These are phyloP conservation scores for Puccinia sorghi DNA, from an alignment of 1,284 basidiomycete genomes.

Conservation along the genomic window DNA sequence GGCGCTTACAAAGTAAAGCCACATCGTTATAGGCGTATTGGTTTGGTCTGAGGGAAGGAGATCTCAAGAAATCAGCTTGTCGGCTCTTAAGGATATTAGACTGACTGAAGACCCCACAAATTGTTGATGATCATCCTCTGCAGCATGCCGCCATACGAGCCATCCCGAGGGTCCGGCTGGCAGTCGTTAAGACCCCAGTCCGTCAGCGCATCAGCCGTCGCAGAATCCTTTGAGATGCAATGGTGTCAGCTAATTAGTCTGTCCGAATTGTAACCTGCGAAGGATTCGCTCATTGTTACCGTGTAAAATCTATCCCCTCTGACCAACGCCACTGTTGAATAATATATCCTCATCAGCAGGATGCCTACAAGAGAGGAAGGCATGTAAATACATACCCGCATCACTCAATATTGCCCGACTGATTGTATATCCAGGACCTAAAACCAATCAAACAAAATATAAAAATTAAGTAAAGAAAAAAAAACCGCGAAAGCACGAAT, in stretches of 20 bases:
- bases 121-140: constrained; percentile 37
- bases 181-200: constrained; percentile 49
- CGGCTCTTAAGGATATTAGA: not conserved
- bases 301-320: constrained; percentile 49
- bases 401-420: constrained; percentile 48
- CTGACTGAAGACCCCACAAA: constrained; percentile 13
- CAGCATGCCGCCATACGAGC: constrained; percentile 46
- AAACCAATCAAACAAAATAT: too few species aligned
- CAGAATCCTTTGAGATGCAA: constrained; percentile 30
- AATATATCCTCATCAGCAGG: not conserved
- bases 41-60: constrained; percentile 20
- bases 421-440: constrained; percentile 30
- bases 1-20: constrained; percentile 38
- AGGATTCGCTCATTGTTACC: not conserved
- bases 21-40: constrained; percentile 47
- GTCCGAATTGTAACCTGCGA: not conserved
- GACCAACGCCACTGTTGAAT: constrained; percentile 34
- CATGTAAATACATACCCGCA: constrained; percentile 23
- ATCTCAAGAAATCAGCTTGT: not conserved
- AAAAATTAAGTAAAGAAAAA: too few species aligned
- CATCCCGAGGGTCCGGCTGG: constrained; percentile 35
- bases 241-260: constrained; percentile 1
- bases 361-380: not conserved
- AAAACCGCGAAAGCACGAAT: too few species aligned
- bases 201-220: constrained; percentile 41